phyloP scores from a whole-genome alignment of 164 flowering plant genomes.

The Stephania yunnanensis region DNA sequence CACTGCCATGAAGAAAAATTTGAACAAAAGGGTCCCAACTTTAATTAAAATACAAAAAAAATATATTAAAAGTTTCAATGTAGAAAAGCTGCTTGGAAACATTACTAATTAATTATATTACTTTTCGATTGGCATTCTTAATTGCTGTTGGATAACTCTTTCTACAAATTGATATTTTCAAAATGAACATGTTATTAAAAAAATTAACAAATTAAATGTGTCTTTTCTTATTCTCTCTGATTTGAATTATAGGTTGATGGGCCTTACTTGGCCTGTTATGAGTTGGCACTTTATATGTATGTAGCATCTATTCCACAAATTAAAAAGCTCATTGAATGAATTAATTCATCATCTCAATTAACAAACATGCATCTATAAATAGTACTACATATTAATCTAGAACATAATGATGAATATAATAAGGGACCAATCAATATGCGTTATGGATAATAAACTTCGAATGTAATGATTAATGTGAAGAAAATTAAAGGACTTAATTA shows the following conservation, averaged over 20 bases:
- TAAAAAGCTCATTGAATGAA: not conserved
- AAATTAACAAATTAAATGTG: too few relatives aligned
- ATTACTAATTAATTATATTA: not conserved
- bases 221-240: not conserved
- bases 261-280: not conserved
- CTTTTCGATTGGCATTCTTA: not conserved
- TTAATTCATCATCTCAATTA: not conserved
- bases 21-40: not conserved
- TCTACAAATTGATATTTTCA: not conserved
- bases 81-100: not conserved
- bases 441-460: not conserved
- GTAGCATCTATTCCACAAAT: not conserved
- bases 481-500: not conserved
- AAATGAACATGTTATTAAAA: not conserved
- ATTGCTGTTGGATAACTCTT: not conserved
- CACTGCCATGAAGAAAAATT: conserved; percentile 3
- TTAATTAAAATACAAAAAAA: not conserved
- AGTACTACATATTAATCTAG: not conserved
- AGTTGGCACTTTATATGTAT: not conserved
- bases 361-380: not conserved
- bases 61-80: not conserved
- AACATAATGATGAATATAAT: not conserved
- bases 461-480: not conserved
- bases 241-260: not conserved
- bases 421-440: not conserved